A percentile compares a stretch with the other conserved stretches of the same genome.
phyloP scores from a whole-genome alignment of 1,284 basidiomycete species.

The Laetiporus sulphureus region DNA sequence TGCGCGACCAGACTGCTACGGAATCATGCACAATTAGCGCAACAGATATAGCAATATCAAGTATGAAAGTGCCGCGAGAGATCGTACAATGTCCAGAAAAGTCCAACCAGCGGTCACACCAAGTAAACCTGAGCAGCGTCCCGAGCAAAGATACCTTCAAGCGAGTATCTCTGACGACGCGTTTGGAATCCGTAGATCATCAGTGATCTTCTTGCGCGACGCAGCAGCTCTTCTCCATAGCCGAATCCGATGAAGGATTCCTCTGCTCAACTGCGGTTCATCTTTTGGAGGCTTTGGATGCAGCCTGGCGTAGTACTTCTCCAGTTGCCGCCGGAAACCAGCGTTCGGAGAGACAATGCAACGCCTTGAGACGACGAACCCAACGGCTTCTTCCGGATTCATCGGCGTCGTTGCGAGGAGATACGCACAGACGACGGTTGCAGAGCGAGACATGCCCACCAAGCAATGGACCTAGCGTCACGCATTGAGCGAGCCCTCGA shows the following conservation, averaged over 20 bases:
- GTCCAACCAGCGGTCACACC: no score
- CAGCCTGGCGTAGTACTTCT: conserved; percentile 22
- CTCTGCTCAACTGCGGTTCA: conserved; percentile 1
- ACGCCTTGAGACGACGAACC: conserved; percentile 25
- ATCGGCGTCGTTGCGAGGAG: conserved; percentile 35
- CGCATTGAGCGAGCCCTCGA: neutral
- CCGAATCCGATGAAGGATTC: conserved; percentile 1
- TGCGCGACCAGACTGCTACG: no score
- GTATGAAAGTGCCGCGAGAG: no score
- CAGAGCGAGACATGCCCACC: conserved; percentile 46
- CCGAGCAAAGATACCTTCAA: no score
- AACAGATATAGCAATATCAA: no score
- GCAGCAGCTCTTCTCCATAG: no score
- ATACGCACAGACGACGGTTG: conserved; percentile 49
- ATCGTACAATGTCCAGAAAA: no score
- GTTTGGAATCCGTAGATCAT: no score
- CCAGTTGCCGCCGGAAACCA: conserved; percentile 31
- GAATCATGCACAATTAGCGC: no score
- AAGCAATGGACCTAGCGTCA: conserved; percentile 43
- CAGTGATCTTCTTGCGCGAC: no score
- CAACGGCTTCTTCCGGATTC: conserved; percentile 26
- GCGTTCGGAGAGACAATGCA: conserved; percentile 28
- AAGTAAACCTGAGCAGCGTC: no score
- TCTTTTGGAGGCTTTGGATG: conserved; percentile 5
- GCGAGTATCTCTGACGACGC: no score